Percentiles rank a stretch among this genome's conserved stretches.
Evolutionary conservation across 495 filamentous ascomycete species (phyloP).

Genomic region (Hypoxylon rickii): DNA sequence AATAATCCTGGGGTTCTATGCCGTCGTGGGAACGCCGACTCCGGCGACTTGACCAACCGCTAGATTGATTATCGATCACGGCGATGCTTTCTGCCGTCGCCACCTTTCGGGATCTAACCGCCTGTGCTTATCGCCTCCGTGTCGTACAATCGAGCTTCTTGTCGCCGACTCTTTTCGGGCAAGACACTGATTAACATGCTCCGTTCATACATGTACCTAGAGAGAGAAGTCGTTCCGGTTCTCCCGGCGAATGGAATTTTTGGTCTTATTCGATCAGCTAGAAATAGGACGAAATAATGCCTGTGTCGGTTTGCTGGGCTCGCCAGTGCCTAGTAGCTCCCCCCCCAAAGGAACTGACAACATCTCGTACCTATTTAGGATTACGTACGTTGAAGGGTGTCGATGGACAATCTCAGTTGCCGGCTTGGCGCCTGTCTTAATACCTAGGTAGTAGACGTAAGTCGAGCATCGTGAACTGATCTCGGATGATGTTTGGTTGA

Average conservation of each 20-base stretch:
- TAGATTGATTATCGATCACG: not conserved
- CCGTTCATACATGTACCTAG: not conserved
- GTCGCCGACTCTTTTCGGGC: conserved; percentile 3
- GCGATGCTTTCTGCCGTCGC: not conserved
- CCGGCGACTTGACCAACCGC: conserved; percentile 1
- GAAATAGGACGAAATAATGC: conserved; percentile 1
- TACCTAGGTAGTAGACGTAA: conserved; percentile 4
- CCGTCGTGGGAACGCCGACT: conserved; percentile 33
- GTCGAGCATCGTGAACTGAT: conserved; percentile 6
- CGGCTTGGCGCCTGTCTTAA: conserved; percentile 14
- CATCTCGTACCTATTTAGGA: conserved; percentile 6
- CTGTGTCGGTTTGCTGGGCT: conserved; percentile 1
- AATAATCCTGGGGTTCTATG: conserved; percentile 13
- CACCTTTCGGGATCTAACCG: not conserved
- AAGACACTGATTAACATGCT: not conserved
- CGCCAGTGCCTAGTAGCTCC: not conserved
- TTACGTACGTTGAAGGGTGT: conserved; percentile 1
- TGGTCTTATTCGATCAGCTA: not conserved
- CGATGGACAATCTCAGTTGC: conserved; percentile 7
- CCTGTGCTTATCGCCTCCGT: not conserved
- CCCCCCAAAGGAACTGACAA: not conserved
- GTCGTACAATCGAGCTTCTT: not conserved
- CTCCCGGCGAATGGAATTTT: not conserved
- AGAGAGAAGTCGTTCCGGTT: not conserved
- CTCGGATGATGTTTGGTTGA: conserved; percentile 6